Evolutionary conservation across 805 yeast genomes (phyloP), one percentile per base, ranked within the genome.

Genomic region (Yamadazyma sp.): DNA sequence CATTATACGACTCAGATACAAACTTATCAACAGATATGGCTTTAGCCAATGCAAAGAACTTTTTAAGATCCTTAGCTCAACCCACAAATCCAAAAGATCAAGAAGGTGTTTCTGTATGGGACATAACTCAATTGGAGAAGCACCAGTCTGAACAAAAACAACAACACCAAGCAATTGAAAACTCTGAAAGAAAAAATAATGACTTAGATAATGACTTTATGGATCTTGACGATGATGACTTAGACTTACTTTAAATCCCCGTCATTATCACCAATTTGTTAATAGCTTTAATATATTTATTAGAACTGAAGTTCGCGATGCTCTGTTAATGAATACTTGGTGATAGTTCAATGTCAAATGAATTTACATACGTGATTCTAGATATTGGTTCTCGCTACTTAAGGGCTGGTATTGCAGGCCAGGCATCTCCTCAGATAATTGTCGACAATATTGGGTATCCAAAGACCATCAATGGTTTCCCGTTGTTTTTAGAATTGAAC

Each of bases 21-120:
- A 91, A 89, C 50, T 65, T 91, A 34, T 87, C 97, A 0, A 93
- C 97, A 0, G 99, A 93, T 62, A 91, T 93, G 96, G 97, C 98
- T 0, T 72, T 93, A 35, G 95, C 98, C 0, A 80, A 84, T 38
- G 95, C 98, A 1, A 89, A 86, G 58, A 89, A 87, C 60, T 93
- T 93, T 54, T 68, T 93, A 55, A 70, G 98, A 49, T 82, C 88
- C 2, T 78, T 89, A 76, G 98, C 98, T 0, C 99, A 93, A 58
- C 98, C 98, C 0, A 70, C 86, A 0, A 79, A 88, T 54, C 83
- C 86, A 1, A 80, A 82, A 43, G 97, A 91, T 54, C 94, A 85
- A 56, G 95, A 88, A 50, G 97, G 97, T 35, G 82, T 89, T 3
- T 83, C 95, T 7, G 95, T 93, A 11, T 91, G 98, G 98, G 82